Conservation (phyloP, 495 filamentous ascomycete species). For the Chaetomium fimeti region DNA sequence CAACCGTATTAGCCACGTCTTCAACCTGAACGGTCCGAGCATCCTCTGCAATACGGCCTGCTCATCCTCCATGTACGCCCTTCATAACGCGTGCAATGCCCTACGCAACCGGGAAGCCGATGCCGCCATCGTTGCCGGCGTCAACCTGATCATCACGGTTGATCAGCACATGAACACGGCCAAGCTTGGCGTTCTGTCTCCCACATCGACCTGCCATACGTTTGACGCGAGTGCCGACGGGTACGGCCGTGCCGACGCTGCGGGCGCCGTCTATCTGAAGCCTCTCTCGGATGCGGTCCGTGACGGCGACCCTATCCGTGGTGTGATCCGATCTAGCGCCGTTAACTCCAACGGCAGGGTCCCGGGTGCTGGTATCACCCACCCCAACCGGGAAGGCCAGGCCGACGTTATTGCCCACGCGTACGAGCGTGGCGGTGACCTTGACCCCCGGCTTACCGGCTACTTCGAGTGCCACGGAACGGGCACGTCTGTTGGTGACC, state of each 20-base stretch:
- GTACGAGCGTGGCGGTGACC: slow-evolving; percentile 45
- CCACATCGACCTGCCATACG: slow-evolving; percentile 44
- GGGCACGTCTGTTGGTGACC: slow-evolving; percentile 39
- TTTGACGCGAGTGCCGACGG: slow-evolving; percentile 63
- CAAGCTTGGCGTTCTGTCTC: slow-evolving; percentile 39
- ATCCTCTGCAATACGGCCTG: slow-evolving; percentile 54
- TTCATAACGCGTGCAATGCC: slow-evolving; percentile 53
- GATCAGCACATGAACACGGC: slow-evolving; percentile 33
- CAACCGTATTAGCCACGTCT: slow-evolving; percentile 53
- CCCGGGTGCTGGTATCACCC: slow-evolving; percentile 44
- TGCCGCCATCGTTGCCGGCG: slow-evolving; percentile 51
- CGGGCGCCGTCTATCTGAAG: slow-evolving; percentile 56
- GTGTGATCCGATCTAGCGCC: slow-evolving; percentile 54
- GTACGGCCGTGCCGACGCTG: slow-evolving; percentile 61
- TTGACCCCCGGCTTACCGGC: slow-evolving; percentile 43
- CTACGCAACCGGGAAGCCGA: slow-evolving; percentile 43
- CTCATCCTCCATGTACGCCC: slow-evolving; percentile 50
- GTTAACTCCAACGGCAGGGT: slow-evolving; percentile 56
- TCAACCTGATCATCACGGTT: slow-evolving; percentile 51
- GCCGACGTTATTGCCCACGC: slow-evolving; percentile 47
- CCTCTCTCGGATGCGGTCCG: slow-evolving; percentile 48
- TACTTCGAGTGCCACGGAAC: slow-evolving; percentile 44
- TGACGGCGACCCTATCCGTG: slow-evolving; percentile 55
- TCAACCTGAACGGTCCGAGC: slow-evolving; percentile 46
- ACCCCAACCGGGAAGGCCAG: slow-evolving; percentile 53